A percentile compares a stretch with the other conserved stretches of the same genome.
phyloP scores from a whole-genome alignment of 495 filamentous ascomycete species.

The Neurospora sublineolata region DNA sequence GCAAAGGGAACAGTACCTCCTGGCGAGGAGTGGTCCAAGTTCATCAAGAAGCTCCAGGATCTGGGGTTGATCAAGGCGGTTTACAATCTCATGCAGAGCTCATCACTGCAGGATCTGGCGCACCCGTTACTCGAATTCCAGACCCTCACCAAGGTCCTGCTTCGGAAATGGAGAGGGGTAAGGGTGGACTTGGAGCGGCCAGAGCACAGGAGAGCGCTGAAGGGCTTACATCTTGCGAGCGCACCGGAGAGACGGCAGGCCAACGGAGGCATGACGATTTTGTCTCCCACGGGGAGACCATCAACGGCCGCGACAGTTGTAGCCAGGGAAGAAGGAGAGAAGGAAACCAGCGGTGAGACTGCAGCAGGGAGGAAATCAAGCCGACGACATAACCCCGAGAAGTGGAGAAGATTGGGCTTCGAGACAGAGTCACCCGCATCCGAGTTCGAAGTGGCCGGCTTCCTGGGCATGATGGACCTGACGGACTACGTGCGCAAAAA shows the following conservation, averaged over 20 bases:
- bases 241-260: constrained; percentile 46
- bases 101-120: constrained; percentile 84
- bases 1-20: constrained; percentile 22
- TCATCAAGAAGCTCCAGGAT: constrained; percentile 88
- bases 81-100: constrained; percentile 83
- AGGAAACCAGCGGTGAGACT: neutral
- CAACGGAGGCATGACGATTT: constrained; percentile 16
- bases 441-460: constrained; percentile 80
- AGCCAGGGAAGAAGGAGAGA: neutral
- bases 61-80: constrained; percentile 87
- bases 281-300: constrained; percentile 14
- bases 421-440: constrained; percentile 73
- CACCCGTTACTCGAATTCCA: constrained; percentile 93
- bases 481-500: constrained; percentile 85
- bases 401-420: constrained; percentile 89
- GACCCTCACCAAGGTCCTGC: constrained; percentile 75
- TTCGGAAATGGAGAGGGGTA: constrained; percentile 85
- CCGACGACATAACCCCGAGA: constrained; percentile 72
- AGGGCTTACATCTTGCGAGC: constrained; percentile 73
- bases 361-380: constrained; percentile 17
- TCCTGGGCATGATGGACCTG: constrained; percentile 94
- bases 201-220: constrained; percentile 80
- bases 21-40: constrained; percentile 81
- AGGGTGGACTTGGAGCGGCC: constrained; percentile 71
- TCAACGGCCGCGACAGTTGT: neutral